A percentile compares a stretch with the other conserved stretches of the same genome.
These are phyloP conservation scores for Nyssa sinensis DNA, from an alignment of 148 eudicot species.

Conservation along the genomic window DNA sequence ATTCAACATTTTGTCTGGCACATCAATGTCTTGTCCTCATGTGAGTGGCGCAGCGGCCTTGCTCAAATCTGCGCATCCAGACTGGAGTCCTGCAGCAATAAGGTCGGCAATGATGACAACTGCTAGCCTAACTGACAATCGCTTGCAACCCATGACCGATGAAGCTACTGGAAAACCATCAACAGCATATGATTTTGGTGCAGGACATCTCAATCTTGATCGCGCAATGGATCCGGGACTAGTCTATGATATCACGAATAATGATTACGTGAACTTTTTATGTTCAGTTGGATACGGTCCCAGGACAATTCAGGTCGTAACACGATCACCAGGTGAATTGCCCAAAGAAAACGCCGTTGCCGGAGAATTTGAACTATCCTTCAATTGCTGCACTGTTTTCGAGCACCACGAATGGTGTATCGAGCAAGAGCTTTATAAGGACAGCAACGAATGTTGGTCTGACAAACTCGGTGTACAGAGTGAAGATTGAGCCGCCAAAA, in stretches of 20 bases:
- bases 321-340: conserved; percentile 65
- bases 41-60: conserved; percentile 93
- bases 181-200: conserved; percentile 67
- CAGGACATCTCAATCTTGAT: conserved; percentile 78
- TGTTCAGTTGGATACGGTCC: conserved; percentile 87
- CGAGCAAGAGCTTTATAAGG: conserved; percentile 69
- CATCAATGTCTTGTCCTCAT: conserved; percentile 96
- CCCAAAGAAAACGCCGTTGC: conserved; percentile 52
- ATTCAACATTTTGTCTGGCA: conserved; percentile 87
- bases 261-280: conserved; percentile 67
- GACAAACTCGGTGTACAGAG: conserved; percentile 54
- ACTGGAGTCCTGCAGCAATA: conserved; percentile 85
- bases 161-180: conserved; percentile 70
- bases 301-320: conserved; percentile 89
- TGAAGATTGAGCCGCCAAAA: conserved; percentile 53
- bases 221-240: conserved; percentile 90
- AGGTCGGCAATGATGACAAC: conserved; percentile 95
- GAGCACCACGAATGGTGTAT: conserved; percentile 31
- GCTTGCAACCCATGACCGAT: conserved; percentile 51
- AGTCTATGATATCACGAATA: conserved; percentile 63
- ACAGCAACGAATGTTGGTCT: conserved; percentile 80
- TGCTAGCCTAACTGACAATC: conserved; percentile 58
- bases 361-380: conserved; percentile 88
- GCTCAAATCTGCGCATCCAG: conserved; percentile 85
- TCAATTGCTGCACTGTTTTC: conserved; percentile 72